Percentiles rank a stretch among this genome's conserved stretches.
Conservation (phyloP, 139 green algal species). For the Coelastrella sp. region DNA sequence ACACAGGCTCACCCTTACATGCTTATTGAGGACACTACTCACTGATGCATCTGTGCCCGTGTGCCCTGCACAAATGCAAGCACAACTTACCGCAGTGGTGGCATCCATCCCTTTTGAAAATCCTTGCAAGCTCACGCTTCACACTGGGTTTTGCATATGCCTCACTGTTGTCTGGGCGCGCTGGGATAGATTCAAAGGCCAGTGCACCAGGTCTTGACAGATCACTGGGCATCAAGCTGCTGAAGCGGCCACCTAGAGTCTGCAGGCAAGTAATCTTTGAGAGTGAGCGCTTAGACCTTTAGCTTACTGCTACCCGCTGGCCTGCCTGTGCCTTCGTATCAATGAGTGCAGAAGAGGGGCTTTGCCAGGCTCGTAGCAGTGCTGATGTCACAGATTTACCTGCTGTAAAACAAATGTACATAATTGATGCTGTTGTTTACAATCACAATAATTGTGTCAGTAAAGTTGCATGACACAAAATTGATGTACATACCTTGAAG, state of each 20-base stretch:
- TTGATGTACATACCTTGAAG: constrained; percentile 61
- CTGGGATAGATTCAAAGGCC: constrained; percentile 69
- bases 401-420: too few species aligned
- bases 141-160: constrained; percentile 62
- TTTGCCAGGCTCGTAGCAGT: neutral
- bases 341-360: neutral
- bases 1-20: too few species aligned
- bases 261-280: neutral
- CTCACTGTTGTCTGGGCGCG: constrained; percentile 46
- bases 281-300: too few species aligned
- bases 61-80: too few species aligned
- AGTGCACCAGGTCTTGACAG: constrained; percentile 71
- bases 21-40: neutral
- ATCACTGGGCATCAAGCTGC: constrained; percentile 80
- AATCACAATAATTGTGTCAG: neutral
- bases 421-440: neutral
- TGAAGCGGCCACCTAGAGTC: constrained; percentile 72
- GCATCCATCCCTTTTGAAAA: constrained; percentile 76
- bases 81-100: constrained; percentile 78
- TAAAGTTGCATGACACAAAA: neutral
- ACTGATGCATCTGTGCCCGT: neutral
- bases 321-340: too few species aligned
- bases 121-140: constrained; percentile 58
- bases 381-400: too few species aligned
- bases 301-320: too few species aligned